phyloP scores from a whole-genome alignment of 345 rosid species.

The Murraya koenigii region DNA sequence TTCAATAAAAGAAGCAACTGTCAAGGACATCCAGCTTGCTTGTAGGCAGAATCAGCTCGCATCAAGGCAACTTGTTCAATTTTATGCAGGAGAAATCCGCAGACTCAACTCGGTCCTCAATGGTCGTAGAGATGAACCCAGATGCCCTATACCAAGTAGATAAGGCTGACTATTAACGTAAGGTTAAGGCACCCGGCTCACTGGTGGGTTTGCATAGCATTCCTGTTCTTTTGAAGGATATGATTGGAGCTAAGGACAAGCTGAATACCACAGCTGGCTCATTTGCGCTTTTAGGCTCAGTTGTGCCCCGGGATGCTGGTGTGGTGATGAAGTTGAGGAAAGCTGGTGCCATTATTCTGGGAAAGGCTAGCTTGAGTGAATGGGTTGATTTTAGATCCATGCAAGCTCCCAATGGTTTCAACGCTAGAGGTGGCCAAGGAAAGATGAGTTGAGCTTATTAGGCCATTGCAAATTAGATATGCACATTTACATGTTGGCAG shows the following conservation, averaged over 20 bases:
- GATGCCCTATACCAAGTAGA: conserved; percentile 56
- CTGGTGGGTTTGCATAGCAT: conserved; percentile 49
- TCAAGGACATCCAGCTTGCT: conserved; percentile 40
- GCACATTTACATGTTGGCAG: too few species aligned
- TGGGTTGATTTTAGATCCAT: conserved; percentile 47
- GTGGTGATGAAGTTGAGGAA: conserved; percentile 54
- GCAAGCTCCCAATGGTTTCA: conserved; percentile 37
- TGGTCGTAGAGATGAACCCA: conserved; percentile 72
- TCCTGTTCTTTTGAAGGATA: conserved; percentile 69
- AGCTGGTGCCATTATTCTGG: conserved; percentile 67
- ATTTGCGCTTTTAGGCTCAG: conserved; percentile 56
- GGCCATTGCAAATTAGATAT: too few species aligned
- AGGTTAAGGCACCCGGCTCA: conserved; percentile 14
- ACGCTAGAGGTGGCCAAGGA: conserved; percentile 64
- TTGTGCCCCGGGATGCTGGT: conserved; percentile 61
- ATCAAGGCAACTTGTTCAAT: conserved; percentile 57
- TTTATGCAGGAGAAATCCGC: conserved; percentile 43
- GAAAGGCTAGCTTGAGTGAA: conserved; percentile 78
- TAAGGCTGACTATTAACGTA: conserved; percentile 54
- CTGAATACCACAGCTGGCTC: conserved; percentile 76
- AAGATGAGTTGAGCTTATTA: conserved; percentile 36
- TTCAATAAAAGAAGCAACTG: conserved; percentile 46
- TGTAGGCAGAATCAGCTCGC: conserved; percentile 47
- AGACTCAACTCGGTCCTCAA: conserved; percentile 45
- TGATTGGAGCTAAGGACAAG: conserved; percentile 56